These are phyloP conservation scores for Rhodomyrtus psidioides DNA, from an alignment of 441 rosid genomes.

Conservation along the genomic window DNA sequence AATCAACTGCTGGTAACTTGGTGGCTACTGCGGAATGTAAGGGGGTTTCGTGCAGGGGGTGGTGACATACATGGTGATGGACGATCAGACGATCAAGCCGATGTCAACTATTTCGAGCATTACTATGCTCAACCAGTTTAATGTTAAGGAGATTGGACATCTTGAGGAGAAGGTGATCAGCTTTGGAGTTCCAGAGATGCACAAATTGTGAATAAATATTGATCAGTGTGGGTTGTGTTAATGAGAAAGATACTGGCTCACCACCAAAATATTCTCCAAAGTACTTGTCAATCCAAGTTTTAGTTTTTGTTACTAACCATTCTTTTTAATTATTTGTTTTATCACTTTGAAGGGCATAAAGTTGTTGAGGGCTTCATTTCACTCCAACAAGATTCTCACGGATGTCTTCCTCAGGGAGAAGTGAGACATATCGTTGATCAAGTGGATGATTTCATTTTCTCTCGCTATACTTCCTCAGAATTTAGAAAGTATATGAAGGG, in stretches of 20 bases:
- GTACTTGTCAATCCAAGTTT: too few relatives aligned
- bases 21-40: neutral
- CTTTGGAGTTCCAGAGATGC: too few relatives aligned
- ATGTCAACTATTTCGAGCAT: neutral
- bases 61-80: conserved; percentile 14
- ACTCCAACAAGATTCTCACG: conserved; percentile 2
- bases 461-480: too few relatives aligned
- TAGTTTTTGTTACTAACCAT: too few relatives aligned
- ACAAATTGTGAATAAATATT: too few relatives aligned
- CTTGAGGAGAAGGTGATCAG: neutral
- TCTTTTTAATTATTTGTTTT: too few relatives aligned
- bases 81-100: neutral
- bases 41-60: conserved; percentile 12
- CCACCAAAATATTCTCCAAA: too few relatives aligned
- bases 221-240: too few relatives aligned
- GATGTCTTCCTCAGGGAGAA: neutral
- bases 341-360: neutral
- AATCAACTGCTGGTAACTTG: neutral
- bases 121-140: neutral
- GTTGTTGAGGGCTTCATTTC: conserved; percentile 5
- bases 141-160: neutral
- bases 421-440: neutral
- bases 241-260: too few relatives aligned
- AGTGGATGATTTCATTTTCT: neutral
- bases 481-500: neutral